Evolutionary conservation across 768 basidiomycete species (phyloP).

Genomic region (Naganishia kalamii): DNA sequence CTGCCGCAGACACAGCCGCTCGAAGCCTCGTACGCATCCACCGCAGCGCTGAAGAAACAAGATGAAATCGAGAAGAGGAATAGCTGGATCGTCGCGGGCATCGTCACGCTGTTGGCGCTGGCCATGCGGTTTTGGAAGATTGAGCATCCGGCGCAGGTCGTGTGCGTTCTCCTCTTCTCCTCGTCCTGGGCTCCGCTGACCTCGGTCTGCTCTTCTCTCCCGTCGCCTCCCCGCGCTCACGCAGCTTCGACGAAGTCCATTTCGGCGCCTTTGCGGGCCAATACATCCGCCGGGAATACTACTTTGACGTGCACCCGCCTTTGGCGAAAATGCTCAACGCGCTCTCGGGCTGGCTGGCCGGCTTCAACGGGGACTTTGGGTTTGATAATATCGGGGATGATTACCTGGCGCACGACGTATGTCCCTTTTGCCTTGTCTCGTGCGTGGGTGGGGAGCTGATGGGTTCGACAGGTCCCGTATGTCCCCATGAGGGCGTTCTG

Average conservation of each 20-base stretch:
- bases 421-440: slow-evolving; percentile 5
- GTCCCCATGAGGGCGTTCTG: slow-evolving; percentile 88
- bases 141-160: slow-evolving; percentile 58
- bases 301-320: slow-evolving; percentile 98
- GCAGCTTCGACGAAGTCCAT: slow-evolving; percentile 93
- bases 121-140: slow-evolving; percentile 61
- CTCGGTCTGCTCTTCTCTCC: slow-evolving; percentile 22
- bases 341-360: slow-evolving; percentile 90
- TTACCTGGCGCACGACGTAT: slow-evolving; percentile 68
- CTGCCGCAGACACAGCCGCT: background rate
- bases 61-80: background rate
- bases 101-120: slow-evolving; percentile 51
- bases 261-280: slow-evolving; percentile 97
- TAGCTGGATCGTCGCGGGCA: slow-evolving; percentile 1
- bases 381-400: slow-evolving; percentile 95
- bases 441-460: background rate
- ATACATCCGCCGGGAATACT: slow-evolving; percentile 87
- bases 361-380: slow-evolving; percentile 86
- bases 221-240: background rate
- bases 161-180: slow-evolving; percentile 17
- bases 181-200: slow-evolving; percentile 25
- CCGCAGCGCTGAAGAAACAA: background rate
- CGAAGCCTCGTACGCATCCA: background rate
- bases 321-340: slow-evolving; percentile 92
- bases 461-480: slow-evolving; percentile 59